Percentiles rank a stretch among this genome's conserved stretches.
Conservation (phyloP, 306 rosid species). For the Quercus wislizeni region DNA sequence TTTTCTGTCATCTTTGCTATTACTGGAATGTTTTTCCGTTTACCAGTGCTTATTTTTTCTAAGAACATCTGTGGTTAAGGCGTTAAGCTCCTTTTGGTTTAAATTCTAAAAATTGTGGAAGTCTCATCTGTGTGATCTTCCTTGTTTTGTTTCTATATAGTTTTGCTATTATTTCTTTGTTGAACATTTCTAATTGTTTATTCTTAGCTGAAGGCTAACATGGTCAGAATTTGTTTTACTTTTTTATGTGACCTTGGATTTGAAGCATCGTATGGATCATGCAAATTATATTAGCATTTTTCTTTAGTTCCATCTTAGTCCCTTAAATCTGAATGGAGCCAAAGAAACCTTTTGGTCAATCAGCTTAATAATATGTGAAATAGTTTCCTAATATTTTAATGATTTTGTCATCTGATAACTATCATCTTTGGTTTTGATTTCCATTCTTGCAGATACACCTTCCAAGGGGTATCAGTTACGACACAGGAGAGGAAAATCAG, state of each 20-base stretch:
- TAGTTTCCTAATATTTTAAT: slow-evolving; percentile 9
- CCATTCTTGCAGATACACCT: slow-evolving; percentile 49
- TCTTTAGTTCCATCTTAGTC: neutral
- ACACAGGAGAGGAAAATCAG: slow-evolving; percentile 94
- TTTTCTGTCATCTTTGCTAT: slow-evolving; percentile 16
- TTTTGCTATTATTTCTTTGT: neutral
- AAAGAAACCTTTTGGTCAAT: neutral
- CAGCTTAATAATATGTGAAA: neutral
- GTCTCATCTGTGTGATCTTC: neutral
- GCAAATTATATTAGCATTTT: neutral
- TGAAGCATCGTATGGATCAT: neutral
- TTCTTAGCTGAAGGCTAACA: slow-evolving; percentile 10
- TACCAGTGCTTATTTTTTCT: neutral
- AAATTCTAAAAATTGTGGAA: neutral
- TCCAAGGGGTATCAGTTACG: slow-evolving; percentile 38
- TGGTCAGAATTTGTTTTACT: neutral
- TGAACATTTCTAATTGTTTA: neutral
- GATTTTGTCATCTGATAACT: slow-evolving; percentile 11
- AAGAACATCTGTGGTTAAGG: neutral
- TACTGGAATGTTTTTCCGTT: neutral
- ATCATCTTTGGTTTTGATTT: slow-evolving; percentile 20
- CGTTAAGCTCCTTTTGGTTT: slow-evolving; percentile 8
- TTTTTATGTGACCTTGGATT: slow-evolving; percentile 7
- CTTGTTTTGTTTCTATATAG: slow-evolving; percentile 12
- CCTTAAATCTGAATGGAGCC: neutral